Base-by-base conservation (phyloP, 2,329 filamentous ascomycete genomes). In the Eurotiales sp. region DNA sequence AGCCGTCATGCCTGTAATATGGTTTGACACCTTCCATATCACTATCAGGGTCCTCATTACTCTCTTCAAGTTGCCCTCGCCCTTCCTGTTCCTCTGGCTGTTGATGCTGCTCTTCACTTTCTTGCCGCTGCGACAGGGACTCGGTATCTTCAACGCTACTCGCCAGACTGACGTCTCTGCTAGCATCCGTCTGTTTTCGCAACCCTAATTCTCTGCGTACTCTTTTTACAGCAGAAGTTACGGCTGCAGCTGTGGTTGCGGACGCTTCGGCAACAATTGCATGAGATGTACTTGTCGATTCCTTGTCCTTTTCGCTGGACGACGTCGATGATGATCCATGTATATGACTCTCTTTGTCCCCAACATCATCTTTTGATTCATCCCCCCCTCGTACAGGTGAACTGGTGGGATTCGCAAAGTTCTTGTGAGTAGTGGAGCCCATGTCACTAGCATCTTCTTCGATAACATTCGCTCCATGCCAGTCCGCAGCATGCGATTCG, bases 401-500 rank as follows among this genome's bases (percentile, higher is more conserved):
- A 25, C 12, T 22, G 15, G 51, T 39, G 1, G 51, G 51, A 22
- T 49, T 53, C 4, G 12, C 51, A 2, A 49, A 39, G 21, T 3
- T 22, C n/a, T 11, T 23, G 17, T 55, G 15, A 75, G 21, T 43
- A 6, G 19, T 10, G 39, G 14, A 51, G 15, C 45, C 41, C 39
- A 29, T 37, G 2, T 19, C 51, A 8, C 44, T 32, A 4, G 30
- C 39, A 41, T 56, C 50, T 8, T 56, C 40, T 42, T 55, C 39
- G 30, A 50, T 21, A 2, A 54, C 45, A 39, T 77, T 72, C 0
- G 66, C 74, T 1, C 86, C 86, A 53, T 84, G 83, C 90, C 90
- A 95, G 63, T 95, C 83, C 0, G 89, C 83, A 1, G 88, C 72
- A 43, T 73, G 69, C 58, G 81, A 81, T 70, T 96, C 86, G 1